phyloP scores from a whole-genome alignment of 139 green algal species.

The Protoeuglena noctilucae region DNA sequence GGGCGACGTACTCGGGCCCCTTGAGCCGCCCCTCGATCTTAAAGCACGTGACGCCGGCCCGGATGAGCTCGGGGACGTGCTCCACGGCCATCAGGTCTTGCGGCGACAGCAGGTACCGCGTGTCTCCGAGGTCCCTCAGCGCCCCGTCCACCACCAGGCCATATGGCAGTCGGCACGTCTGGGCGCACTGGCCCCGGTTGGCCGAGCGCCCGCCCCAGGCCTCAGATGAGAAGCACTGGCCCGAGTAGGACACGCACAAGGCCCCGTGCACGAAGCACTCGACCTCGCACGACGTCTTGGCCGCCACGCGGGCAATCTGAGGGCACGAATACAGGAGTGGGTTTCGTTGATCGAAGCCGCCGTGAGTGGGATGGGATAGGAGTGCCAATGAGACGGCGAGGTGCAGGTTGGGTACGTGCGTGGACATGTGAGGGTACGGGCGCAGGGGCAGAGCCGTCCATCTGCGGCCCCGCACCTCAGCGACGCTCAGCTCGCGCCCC shows the following conservation, averaged over 20 bases:
- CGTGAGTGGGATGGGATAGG: no score
- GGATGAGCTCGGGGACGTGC: slow-evolving; percentile 18
- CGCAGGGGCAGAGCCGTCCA: no score
- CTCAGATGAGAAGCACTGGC: slow-evolving; percentile 61
- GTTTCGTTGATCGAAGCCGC: no score
- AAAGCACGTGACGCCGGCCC: slow-evolving; percentile 55
- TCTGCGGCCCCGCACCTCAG: slow-evolving; percentile 21
- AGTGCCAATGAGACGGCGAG: no score
- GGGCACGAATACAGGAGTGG: no score
- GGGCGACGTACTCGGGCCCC: slow-evolving; percentile 65
- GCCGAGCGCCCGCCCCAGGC: slow-evolving; percentile 64
- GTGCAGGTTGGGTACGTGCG: no score
- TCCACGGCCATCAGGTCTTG: slow-evolving; percentile 48
- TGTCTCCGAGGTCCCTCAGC: slow-evolving; percentile 41
- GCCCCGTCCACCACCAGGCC: slow-evolving; percentile 45
- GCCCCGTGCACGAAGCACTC: slow-evolving; percentile 77
- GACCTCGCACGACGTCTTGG: slow-evolving; percentile 26
- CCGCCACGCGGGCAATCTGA: background rate
- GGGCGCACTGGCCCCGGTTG: slow-evolving; percentile 72
- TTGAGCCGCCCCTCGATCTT: slow-evolving; percentile 71
- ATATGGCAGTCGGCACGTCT: slow-evolving; percentile 62
- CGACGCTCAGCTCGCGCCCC: slow-evolving; percentile 53
- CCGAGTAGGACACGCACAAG: slow-evolving; percentile 62
- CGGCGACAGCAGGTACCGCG: slow-evolving; percentile 59
- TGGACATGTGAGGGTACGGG: no score